Conservation (phyloP, 345 rosid genomes). For the Fremontodendron californicum region DNA sequence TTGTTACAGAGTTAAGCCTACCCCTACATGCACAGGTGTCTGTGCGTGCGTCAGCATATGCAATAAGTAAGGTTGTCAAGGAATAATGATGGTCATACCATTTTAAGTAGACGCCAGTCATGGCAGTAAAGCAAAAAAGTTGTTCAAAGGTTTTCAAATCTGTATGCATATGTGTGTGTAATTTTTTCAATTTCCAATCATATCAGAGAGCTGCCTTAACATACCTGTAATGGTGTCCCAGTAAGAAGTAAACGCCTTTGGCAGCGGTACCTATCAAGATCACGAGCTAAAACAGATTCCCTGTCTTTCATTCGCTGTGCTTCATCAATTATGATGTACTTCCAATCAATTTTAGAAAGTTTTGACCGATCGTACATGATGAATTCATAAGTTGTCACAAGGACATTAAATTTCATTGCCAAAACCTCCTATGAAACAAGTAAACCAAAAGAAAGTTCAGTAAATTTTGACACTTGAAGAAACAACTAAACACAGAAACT, state of each 20-base stretch:
- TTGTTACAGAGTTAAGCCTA: not conserved
- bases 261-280: constrained; percentile 98
- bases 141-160: no score
- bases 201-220: constrained; percentile 25
- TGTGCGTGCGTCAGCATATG: not conserved
- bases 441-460: constrained; percentile 23
- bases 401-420: constrained; percentile 96
- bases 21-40: not conserved
- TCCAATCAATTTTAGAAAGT: constrained; percentile 98
- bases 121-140: not conserved
- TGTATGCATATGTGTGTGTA: no score
- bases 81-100: constrained; percentile 2
- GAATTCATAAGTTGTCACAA: constrained; percentile 97
- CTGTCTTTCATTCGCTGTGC: constrained; percentile 99
- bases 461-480: constrained; percentile 14
- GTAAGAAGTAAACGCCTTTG: constrained; percentile 99
- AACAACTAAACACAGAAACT: not conserved
- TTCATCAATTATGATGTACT: constrained; percentile 95
- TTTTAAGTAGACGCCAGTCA: not conserved
- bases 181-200: not conserved
- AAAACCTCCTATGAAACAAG: constrained; percentile 67
- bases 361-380: constrained; percentile 98
- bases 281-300: constrained; percentile 99
- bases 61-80: not conserved
- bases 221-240: constrained; percentile 98